Evolutionary conservation across 257 asterid species (phyloP), one percentile per base, ranked within the genome.

Genomic region (Primulina tabacum): DNA sequence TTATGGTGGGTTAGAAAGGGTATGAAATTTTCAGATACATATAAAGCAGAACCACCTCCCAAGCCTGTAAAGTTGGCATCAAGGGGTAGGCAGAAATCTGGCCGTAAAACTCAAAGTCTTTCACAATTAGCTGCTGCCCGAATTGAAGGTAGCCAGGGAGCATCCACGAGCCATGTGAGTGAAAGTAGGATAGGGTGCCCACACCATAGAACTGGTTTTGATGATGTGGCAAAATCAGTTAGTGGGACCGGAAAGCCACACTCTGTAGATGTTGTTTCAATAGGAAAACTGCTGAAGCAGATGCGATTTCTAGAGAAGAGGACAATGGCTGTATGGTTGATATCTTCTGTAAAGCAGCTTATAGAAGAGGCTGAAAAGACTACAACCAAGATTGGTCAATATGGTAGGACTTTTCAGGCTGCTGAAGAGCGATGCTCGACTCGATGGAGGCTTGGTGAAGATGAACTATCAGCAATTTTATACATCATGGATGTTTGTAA

Each of bases 91-190:
- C 96, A 85, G 79, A 94, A 94, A 76, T 75, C 89, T 83, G 98
- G 82, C 60, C 90, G 97, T 40, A 95, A 95, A 85, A 95, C 95
- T 57, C 97, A 86, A 65, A 91, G 95, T 78, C 98, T 95, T 76
- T 95, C 98, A 28, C 99, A 95, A 62, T 81, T 95, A 76, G 97
- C 97, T 69, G 88, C 95, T 76, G 89, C 97, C 59, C 90, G 99
- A 76, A 89, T 95, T 81, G 99, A 92, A 80, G 87, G 97, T 77
- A 95, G 99, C 75, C 98, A 89, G 73, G 98, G 99, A 71, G 97
- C 99, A 73, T 92, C 99, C 37, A 84, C 97, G 1, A 95, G 99
- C 77, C 97, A 95, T 85, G 82, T 83, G 68, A 92, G 99, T 83
- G 98, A 92, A 79, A 88, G 75, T 75, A 88, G 82, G 87, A 65